These are phyloP conservation scores for Fusarium chaquense DNA, from an alignment of 2,329 filamentous ascomycete genomes.

Conservation along the genomic window DNA sequence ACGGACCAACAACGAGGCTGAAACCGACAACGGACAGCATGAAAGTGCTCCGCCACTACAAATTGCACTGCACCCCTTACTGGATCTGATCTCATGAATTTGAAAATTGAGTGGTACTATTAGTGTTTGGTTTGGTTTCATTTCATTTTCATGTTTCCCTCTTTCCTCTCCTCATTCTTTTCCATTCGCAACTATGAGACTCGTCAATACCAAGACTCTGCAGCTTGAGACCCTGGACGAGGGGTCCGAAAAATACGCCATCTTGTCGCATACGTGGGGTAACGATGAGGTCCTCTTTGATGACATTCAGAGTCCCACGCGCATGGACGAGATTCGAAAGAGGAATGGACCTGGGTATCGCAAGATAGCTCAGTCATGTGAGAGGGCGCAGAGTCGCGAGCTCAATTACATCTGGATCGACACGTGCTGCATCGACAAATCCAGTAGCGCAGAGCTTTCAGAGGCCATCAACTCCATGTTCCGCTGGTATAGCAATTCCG, in stretches of 20 bases:
- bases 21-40: conserved; percentile 37
- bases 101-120: neutral
- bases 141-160: conserved; percentile 20
- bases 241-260: conserved; percentile 40
- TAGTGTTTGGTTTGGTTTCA: conserved; percentile 1
- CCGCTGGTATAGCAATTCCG: conserved; percentile 42
- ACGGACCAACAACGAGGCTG: conserved; percentile 38
- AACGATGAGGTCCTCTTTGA: conserved; percentile 44
- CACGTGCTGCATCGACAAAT: conserved; percentile 48
- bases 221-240: conserved; percentile 41
- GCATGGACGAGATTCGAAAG: conserved; percentile 36
- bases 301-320: conserved; percentile 39
- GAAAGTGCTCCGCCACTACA: conserved; percentile 33
- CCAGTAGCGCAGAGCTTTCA: conserved; percentile 45
- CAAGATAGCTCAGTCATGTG: conserved; percentile 43
- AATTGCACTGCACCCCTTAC: conserved; percentile 10
- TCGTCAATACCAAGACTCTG: conserved; percentile 47
- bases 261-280: conserved; percentile 48
- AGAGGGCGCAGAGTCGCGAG: conserved; percentile 40
- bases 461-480: conserved; percentile 48
- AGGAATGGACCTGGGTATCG: conserved; percentile 40
- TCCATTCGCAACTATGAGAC: conserved; percentile 40
- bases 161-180: conserved; percentile 3
- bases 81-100: conserved; percentile 10
- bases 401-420: conserved; percentile 45